Conservation (phyloP, 2,329 filamentous ascomycete genomes). For the Fusarium subtropicale region DNA sequence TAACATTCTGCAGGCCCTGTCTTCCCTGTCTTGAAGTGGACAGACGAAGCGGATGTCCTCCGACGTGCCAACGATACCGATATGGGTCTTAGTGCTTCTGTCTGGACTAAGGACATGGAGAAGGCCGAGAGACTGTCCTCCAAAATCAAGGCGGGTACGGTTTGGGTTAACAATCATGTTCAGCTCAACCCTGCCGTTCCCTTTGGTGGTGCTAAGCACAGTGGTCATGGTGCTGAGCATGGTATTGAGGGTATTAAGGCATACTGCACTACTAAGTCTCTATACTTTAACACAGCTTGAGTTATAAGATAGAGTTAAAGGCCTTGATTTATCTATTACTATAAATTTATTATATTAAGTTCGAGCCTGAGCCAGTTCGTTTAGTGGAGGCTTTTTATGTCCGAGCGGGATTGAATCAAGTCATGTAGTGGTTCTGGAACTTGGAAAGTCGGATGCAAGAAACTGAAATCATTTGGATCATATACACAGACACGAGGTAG, state of each 20-base stretch:
- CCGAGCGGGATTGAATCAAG: no score
- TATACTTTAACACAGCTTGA: neutral
- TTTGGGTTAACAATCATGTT: conserved; percentile 69
- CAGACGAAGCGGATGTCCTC: conserved; percentile 71
- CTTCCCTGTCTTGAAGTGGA: conserved; percentile 71
- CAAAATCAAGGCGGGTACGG: conserved; percentile 65
- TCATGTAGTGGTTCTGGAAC: no score
- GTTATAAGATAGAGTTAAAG: no score
- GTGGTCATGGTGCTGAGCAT: conserved; percentile 58
- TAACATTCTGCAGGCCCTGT: conserved; percentile 59
- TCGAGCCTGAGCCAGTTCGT: no score
- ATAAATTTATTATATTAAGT: no score
- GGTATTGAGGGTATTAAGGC: conserved; percentile 54
- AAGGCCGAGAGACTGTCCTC: conserved; percentile 63
- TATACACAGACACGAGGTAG: no score
- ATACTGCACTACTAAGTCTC: neutral
- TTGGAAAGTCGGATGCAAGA: no score
- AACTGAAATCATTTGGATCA: no score
- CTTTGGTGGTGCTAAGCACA: conserved; percentile 60
- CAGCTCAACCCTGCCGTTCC: conserved; percentile 51
- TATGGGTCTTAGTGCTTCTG: conserved; percentile 64
- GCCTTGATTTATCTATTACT: no score
- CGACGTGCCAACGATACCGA: conserved; percentile 65
- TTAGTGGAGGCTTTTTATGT: no score
- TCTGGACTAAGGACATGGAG: conserved; percentile 65